Evolutionary conservation across 306 rosid species (phyloP).

Genomic region (Alnus rubra): DNA sequence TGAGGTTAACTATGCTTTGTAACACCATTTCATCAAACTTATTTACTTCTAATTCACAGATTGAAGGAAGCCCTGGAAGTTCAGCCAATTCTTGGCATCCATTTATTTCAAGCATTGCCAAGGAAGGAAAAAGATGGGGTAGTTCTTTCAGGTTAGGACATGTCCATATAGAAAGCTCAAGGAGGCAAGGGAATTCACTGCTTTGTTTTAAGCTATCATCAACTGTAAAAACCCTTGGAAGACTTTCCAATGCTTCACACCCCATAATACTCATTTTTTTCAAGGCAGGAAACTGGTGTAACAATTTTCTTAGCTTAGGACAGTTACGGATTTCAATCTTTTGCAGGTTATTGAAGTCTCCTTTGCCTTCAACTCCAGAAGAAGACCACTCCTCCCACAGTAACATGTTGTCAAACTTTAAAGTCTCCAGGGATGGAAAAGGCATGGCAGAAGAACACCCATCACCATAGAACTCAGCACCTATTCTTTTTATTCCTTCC

Average conservation of each 20-base stretch:
- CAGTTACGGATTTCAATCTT: conserved; percentile 29
- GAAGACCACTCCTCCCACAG: conserved; percentile 36
- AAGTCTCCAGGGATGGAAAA: conserved; percentile 29
- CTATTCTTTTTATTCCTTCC: conserved; percentile 18
- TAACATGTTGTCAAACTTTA: conserved; percentile 32
- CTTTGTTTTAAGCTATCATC: not conserved
- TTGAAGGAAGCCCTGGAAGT: conserved; percentile 33
- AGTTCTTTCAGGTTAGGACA: conserved; percentile 33
- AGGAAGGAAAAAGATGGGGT: conserved; percentile 30
- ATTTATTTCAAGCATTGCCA: conserved; percentile 26
- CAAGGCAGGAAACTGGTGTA: conserved; percentile 25
- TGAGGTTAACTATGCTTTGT: conserved; percentile 13
- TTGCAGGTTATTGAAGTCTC: conserved; percentile 20
- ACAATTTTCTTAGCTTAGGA: conserved; percentile 32
- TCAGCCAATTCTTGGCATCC: conserved; percentile 27
- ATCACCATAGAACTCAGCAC: conserved; percentile 26
- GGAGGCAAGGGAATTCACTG: conserved; percentile 32
- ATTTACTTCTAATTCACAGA: conserved; percentile 28
- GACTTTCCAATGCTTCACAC: conserved; percentile 30
- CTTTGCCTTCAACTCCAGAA: conserved; percentile 31
- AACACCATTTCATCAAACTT: conserved; percentile 11
- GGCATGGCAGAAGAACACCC: conserved; percentile 11
- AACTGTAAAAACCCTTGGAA: conserved; percentile 13
- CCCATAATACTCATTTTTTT: conserved; percentile 27
- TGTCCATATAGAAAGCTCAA: conserved; percentile 26